A percentile compares a stretch with the other conserved stretches of the same genome.
These are phyloP conservation scores for Saposhnikovia divaricata DNA, from an alignment of 129 eudicot species.

Conservation along the genomic window DNA sequence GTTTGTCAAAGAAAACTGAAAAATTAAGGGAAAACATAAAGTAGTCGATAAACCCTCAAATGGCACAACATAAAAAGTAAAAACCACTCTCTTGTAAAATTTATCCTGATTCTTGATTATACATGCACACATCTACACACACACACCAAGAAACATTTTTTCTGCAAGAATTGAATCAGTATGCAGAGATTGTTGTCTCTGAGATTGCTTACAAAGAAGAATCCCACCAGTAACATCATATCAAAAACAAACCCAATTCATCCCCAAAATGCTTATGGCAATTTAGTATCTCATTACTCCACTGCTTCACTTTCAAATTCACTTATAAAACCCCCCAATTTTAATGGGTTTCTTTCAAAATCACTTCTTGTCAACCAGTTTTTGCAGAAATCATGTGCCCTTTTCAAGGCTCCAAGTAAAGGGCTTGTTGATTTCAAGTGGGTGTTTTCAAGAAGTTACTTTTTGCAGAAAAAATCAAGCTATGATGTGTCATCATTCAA, in stretches of 20 bases:
- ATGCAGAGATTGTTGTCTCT: not conserved
- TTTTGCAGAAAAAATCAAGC: not conserved
- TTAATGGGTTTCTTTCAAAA: not conserved
- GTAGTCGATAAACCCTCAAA: too few relatives aligned
- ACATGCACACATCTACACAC: too few relatives aligned
- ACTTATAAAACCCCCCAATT: not conserved
- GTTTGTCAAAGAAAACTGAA: too few relatives aligned
- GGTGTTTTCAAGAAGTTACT: not conserved
- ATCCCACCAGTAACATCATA: not conserved
- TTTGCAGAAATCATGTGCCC: not conserved
- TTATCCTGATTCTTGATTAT: not conserved
- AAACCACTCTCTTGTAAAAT: too few relatives aligned
- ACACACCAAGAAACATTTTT: not conserved
- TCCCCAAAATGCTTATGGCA: conserved; percentile 18
- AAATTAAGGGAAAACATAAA: too few relatives aligned
- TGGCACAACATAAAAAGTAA: too few relatives aligned
- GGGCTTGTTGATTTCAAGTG: not conserved
- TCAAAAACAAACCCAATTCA: conserved; percentile 40
- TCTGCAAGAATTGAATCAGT: too few relatives aligned
- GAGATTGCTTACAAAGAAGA: not conserved
- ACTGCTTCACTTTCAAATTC: not conserved
- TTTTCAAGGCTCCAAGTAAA: not conserved
- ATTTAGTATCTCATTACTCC: not conserved
- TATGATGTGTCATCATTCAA: not conserved
- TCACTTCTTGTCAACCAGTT: not conserved